Conservation (phyloP, 768 basidiomycete genomes). For the Tylopilus vinaceipallidus region DNA sequence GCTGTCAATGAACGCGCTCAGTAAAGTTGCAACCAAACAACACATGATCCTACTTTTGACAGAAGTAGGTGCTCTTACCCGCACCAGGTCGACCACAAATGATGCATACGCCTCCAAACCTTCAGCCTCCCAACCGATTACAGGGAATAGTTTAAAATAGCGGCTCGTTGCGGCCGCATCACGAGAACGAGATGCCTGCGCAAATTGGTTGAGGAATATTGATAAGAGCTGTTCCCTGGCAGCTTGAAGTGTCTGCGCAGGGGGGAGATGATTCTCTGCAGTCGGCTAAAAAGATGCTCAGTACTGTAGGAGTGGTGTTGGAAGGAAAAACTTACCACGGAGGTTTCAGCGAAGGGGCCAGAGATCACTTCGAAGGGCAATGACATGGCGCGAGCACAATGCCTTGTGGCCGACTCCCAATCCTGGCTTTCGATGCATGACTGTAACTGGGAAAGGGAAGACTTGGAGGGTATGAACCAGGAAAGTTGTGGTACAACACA, state of each 20-base stretch:
- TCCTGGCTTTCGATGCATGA: slow-evolving; percentile 74
- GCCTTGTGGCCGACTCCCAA: slow-evolving; percentile 93
- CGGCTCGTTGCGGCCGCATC: slow-evolving; percentile 88
- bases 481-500: slow-evolving; percentile 19
- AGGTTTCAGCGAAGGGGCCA: slow-evolving; percentile 81
- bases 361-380: slow-evolving; percentile 74
- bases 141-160: slow-evolving; percentile 96
- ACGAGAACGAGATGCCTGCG: slow-evolving; percentile 72
- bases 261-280: slow-evolving; percentile 81
- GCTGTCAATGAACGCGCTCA: slow-evolving; percentile 45
- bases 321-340: slow-evolving; percentile 62
- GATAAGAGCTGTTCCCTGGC: slow-evolving; percentile 73
- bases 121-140: slow-evolving; percentile 90
- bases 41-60: slow-evolving; percentile 64
- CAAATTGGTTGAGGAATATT: slow-evolving; percentile 79
- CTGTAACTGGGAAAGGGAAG: slow-evolving; percentile 58
- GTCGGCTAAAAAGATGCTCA: slow-evolving; percentile 64
- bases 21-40: slow-evolving; percentile 5
- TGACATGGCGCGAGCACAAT: slow-evolving; percentile 88
- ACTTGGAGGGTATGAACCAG: slow-evolving; percentile 41
- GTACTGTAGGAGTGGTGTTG: not conserved
- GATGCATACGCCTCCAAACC: slow-evolving; percentile 90
- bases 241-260: slow-evolving; percentile 74
- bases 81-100: slow-evolving; percentile 90
- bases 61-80: slow-evolving; percentile 70